phyloP scores from a whole-genome alignment of 805 yeast species.

The Wickerhamiella australiensis region DNA sequence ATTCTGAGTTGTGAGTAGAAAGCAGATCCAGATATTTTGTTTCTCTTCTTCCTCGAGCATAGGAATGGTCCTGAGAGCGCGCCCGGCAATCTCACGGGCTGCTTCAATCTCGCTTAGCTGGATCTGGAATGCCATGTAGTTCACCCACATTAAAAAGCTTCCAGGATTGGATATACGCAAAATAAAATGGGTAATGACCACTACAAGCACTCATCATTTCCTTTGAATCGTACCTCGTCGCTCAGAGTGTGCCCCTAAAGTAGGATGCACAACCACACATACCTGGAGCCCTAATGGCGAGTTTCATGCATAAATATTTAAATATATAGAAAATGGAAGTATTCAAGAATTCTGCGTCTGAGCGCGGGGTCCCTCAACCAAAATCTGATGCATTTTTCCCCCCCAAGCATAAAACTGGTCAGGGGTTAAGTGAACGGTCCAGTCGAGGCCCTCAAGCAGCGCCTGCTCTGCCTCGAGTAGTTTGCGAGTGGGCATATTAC shows the following conservation, averaged over 20 bases:
- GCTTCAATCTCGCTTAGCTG: conserved; percentile 88
- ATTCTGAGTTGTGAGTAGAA: too few relatives aligned
- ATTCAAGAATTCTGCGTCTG: background rate
- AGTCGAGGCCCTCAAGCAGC: background rate
- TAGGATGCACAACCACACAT: too few relatives aligned
- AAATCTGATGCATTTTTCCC: background rate
- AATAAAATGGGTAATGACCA: too few relatives aligned
- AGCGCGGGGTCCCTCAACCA: background rate
- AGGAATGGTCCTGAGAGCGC: conserved; percentile 82
- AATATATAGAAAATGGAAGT: background rate
- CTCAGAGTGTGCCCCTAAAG: too few relatives aligned
- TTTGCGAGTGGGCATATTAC: conserved; percentile 1
- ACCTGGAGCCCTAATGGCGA: too few relatives aligned
- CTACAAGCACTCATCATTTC: too few relatives aligned
- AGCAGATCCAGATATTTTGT: conserved; percentile 92
- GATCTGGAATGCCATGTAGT: conserved; percentile 94
- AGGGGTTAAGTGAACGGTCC: background rate
- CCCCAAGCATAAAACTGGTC: conserved; percentile 10
- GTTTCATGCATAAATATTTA: background rate
- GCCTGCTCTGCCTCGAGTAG: conserved; percentile 5
- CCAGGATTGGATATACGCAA: conserved; percentile 83
- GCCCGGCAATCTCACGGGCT: conserved; percentile 83
- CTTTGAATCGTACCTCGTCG: too few relatives aligned
- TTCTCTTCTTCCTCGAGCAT: conserved; percentile 89
- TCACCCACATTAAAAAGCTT: conserved; percentile 92